Evolutionary conservation across 202 grass and related monocot genomes (phyloP), one percentile per base, ranked within the genome.

Genomic region (Panicum virgatum): DNA sequence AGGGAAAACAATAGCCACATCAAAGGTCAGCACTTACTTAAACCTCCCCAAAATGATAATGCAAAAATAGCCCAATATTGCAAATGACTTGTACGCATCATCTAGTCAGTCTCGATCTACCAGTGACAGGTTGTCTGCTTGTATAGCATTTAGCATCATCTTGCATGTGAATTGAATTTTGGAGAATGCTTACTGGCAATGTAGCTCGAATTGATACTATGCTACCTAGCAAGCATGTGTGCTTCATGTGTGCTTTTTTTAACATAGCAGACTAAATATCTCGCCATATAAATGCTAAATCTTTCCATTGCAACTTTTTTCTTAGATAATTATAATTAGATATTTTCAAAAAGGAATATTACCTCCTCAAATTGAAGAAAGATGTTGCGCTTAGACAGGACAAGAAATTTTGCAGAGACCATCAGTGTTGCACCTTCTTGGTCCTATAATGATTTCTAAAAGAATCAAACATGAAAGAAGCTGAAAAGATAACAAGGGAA

Each of bases 361-460:
- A 98, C 92, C 95, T 93, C 95, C 88, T 98, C 88, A 83, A 98
- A 98, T 60, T 94, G 88, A 91, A 98, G 95, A 87, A 91, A 94
- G 65, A 98, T 94, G 66, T 94, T 94, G 66, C 92, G 92, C 61
- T 93, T 93, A 69, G 95, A 91, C 39, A 98, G 50, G 82, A 94
- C 67, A 79, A 68, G 84, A 77, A 98, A 98, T 77, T 88, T 94
- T 44, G 92, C 92, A 80, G 92, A 94, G 73, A 98, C 95, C 80
- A 94, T 73, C 84, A 98, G 80, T 66, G 92, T 93, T 80, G 92
- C 92, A 76, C 95, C 95, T 77, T 98, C 92, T 86, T 90, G 90
- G 75, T 98, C 90, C 95, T 98, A 89, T 62, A 88, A 27, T 91
- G 53, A 90, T 80, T 32, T 44, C 66, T 86, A 89, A 66, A 60